Base-by-base conservation (phyloP, 306 rosid species). In the Oxytropis ochrocephala region DNA sequence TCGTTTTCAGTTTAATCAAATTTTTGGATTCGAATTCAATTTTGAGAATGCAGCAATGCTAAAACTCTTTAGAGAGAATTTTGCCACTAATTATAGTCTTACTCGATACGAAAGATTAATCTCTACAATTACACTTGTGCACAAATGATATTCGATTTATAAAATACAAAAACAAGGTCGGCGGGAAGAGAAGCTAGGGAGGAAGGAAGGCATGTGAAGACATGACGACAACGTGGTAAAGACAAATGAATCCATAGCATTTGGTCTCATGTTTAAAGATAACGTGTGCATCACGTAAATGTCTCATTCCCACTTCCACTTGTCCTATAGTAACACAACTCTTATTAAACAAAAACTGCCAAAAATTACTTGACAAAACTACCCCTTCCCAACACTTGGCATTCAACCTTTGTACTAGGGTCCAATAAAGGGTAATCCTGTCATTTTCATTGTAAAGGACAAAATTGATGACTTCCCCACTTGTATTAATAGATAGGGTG, bases 221-320 rank as follows among this genome's bases (percentile, higher is more conserved):
- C 55, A 7, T 39, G 82, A 72, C 33, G 73, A 58, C 65, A 71
- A 18, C n/a, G 0, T 58, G 75, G 39, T 54, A 3, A 58, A 53
- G 72, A 78, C 82, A 72, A 67, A 78, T 67, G 60, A 50, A 66
- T 49, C 44, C 48, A 4, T 11, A 27, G 44, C 10, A 60, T 51
- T 60, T 68, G 64, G 70, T 57, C 11, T n/a, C 72, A 17, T n/a
- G 21, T 19, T 3, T 50, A 7, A 24, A 3, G 21, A 19, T 5
- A 58, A 18, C 79, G 82, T 73, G 75, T 73, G 67, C 5, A 32
- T 73, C 75, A 78, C 79, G 82, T 42, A 41, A 73, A 21, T 39
- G 71, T 78, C 75, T 21, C 44, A 8, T 51, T 78, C 69, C 38
- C 63, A 80, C 51, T 48, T 7, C 70, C 75, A 72, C 78, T 58